A percentile compares a stretch with the other conserved stretches of the same genome.
These are phyloP conservation scores for Calocybe indica DNA, from an alignment of 768 basidiomycete genomes.

Conservation along the genomic window DNA sequence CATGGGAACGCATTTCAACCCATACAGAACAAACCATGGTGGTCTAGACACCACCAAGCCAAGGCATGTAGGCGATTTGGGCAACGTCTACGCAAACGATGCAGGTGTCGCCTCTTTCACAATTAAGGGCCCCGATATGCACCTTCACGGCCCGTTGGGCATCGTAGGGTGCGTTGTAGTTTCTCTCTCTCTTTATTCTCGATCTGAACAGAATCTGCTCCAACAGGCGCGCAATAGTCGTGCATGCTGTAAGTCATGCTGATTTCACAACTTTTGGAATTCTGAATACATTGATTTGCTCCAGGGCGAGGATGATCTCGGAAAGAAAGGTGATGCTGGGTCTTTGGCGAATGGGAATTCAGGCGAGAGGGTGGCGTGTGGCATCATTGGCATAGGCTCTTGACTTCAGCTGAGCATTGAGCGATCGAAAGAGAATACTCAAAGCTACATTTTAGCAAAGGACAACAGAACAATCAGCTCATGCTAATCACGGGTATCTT, in stretches of 20 bases:
- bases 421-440: no score
- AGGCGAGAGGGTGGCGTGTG: slow-evolving; percentile 72
- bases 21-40: slow-evolving; percentile 58
- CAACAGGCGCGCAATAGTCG: slow-evolving; percentile 60
- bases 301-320: slow-evolving; percentile 72
- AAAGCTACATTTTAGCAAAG: no score
- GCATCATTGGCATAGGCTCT: slow-evolving; percentile 56
- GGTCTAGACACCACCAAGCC: slow-evolving; percentile 38
- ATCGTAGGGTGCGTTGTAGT: slow-evolving; percentile 55
- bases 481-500: no score
- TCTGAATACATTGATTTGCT: slow-evolving; percentile 2
- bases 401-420: not conserved
- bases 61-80: slow-evolving; percentile 73
- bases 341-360: slow-evolving; percentile 78
- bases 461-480: no score
- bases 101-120: slow-evolving; percentile 52
- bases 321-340: slow-evolving; percentile 59
- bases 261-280: slow-evolving; percentile 4
- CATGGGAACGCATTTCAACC: slow-evolving; percentile 77
- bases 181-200: not conserved
- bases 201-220: not conserved
- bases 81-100: slow-evolving; percentile 63
- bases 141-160: slow-evolving; percentile 60
- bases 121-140: slow-evolving; percentile 54
- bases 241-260: slow-evolving; percentile 51